Percentiles rank a stretch among this genome's conserved stretches.
These are phyloP conservation scores for Isoetes taiwanensis DNA, from an alignment of 75 land plant genomes.

Conservation along the genomic window DNA sequence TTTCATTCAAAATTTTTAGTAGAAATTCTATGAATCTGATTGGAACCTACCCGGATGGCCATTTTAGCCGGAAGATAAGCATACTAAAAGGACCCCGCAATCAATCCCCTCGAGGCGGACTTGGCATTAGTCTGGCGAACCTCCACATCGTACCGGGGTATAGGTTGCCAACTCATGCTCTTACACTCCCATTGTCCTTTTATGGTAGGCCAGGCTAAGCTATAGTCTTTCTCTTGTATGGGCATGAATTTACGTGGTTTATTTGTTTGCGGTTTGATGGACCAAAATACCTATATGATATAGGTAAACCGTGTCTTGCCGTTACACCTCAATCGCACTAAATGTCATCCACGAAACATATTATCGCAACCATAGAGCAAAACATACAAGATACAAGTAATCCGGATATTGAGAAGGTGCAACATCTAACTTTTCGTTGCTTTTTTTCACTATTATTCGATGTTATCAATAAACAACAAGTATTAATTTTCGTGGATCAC, in stretches of 20 bases:
- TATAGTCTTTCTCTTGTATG: background rate
- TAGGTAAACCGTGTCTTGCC: constrained; percentile 19
- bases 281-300: constrained; percentile 24
- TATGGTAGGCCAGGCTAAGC: no score
- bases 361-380: constrained; percentile 22
- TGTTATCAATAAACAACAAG: no score
- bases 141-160: constrained; percentile 19
- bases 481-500: constrained; percentile 12
- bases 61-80: constrained; percentile 20
- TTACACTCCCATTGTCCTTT: no score
- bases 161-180: no score
- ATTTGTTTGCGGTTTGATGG: constrained; percentile 38
- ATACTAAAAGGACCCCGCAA: constrained; percentile 15
- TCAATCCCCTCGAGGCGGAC: constrained; percentile 6
- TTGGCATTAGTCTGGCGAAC: background rate
- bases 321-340: constrained; percentile 20
- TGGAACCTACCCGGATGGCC: background rate
- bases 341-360: constrained; percentile 29
- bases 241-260: no score
- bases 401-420: constrained; percentile 19
- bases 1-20: background rate
- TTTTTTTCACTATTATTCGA: no score
- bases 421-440: background rate
- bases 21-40: background rate
- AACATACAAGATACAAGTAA: constrained; percentile 21